Conservation (phyloP, 495 filamentous ascomycete species). For the Neurospora sp. region DNA sequence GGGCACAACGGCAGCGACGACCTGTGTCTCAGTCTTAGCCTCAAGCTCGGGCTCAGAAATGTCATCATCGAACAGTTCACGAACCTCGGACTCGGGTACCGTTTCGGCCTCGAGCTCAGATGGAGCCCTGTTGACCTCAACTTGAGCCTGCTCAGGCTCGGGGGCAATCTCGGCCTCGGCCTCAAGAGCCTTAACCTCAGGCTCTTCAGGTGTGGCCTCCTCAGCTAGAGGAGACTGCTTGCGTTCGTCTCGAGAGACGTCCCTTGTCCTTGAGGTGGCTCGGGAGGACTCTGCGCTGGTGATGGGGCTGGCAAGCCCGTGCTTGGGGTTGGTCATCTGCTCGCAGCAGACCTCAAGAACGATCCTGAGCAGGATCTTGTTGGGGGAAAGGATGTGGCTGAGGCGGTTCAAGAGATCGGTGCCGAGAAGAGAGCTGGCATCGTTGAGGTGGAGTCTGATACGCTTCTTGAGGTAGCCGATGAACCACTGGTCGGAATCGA, state of each 20-base stretch:
- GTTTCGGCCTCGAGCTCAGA: slow-evolving; percentile 14
- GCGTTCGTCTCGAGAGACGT: background rate
- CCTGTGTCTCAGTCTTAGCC: slow-evolving; percentile 1
- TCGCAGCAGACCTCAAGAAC: slow-evolving; percentile 27
- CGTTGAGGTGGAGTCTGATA: slow-evolving; percentile 22
- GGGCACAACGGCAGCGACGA: background rate
- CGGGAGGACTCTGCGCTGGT: slow-evolving; percentile 10
- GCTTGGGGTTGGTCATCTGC: slow-evolving; percentile 7
- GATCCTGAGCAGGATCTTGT: slow-evolving; percentile 22
- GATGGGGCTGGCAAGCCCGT: slow-evolving; percentile 6
- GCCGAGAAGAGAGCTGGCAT: slow-evolving; percentile 17
- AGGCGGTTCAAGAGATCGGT: slow-evolving; percentile 21
- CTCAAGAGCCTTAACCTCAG: background rate
- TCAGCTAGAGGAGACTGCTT: background rate
- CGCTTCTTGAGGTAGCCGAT: slow-evolving; percentile 21
- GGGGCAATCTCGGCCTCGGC: slow-evolving; percentile 2
- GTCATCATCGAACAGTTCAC: background rate
- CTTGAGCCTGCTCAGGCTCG: background rate
- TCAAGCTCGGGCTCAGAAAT: background rate
- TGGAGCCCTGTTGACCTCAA: slow-evolving; percentile 6
- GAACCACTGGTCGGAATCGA: slow-evolving; percentile 23
- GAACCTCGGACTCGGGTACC: background rate
- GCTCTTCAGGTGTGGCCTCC: background rate
- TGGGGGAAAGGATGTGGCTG: slow-evolving; percentile 25
- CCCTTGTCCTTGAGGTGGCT: slow-evolving; percentile 5